A percentile compares a stretch with the other conserved stretches of the same genome.
These are phyloP conservation scores for Pseudocercospora vitis DNA, from an alignment of 2,329 filamentous ascomycete genomes.

Conservation along the genomic window DNA sequence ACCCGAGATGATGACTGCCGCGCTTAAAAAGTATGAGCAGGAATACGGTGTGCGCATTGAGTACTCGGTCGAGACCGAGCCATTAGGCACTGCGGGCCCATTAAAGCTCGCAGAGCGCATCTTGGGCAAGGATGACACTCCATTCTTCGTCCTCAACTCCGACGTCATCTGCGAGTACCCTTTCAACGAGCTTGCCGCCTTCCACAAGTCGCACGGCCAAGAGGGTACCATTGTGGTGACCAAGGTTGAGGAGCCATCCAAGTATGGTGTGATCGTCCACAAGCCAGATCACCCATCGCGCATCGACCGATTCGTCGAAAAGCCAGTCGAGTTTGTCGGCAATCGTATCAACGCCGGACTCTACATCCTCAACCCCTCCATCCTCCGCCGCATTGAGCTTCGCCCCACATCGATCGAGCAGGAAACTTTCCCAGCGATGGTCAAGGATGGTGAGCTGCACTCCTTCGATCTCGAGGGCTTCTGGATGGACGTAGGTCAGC, in stretches of 20 bases:
- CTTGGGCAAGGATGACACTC: constrained; percentile 86
- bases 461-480: constrained; percentile 96
- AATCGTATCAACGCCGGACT: constrained; percentile 99
- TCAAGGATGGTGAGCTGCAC: constrained; percentile 84
- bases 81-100: constrained; percentile 89
- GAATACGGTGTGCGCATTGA: constrained; percentile 93
- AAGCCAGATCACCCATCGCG: constrained; percentile 85
- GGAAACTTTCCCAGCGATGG: constrained; percentile 95
- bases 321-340: constrained; percentile 96
- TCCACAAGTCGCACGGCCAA: constrained; percentile 89
- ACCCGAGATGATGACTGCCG: constrained; percentile 94
- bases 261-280: constrained; percentile 98
- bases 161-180: constrained; percentile 98
- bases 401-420: constrained; percentile 97
- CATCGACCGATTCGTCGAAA: constrained; percentile 99
- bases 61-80: constrained; percentile 95
- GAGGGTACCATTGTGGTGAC: constrained; percentile 98
- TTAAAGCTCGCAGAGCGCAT: constrained; percentile 93
- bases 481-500: constrained; percentile 99
- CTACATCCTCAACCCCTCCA: constrained; percentile 93
- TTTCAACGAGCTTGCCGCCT: constrained; percentile 82
- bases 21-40: constrained; percentile 90
- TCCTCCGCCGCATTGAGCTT: constrained; percentile 89
- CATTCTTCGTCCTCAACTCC: constrained; percentile 98
- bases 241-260: constrained; percentile 98